These are phyloP conservation scores for Russula foetens DNA, from an alignment of 768 basidiomycete genomes.

Conservation along the genomic window DNA sequence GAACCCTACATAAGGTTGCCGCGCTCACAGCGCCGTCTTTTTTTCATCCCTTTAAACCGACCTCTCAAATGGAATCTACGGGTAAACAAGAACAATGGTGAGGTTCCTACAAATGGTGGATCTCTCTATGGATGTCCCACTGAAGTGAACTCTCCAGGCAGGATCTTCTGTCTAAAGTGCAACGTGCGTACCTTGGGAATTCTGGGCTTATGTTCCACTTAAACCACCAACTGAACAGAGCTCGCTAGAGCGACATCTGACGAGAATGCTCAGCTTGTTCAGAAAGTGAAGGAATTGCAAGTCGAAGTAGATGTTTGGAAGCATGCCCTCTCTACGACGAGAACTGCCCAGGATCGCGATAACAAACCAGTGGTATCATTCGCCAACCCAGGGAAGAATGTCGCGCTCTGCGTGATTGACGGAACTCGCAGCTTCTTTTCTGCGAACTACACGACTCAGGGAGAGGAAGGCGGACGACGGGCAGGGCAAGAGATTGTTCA, in stretches of 20 bases:
- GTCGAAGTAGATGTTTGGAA: conserved; percentile 19
- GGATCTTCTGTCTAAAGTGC: conserved; percentile 12
- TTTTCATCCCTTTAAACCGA: neutral
- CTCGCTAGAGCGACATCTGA: conserved; percentile 7
- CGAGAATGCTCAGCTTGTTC: conserved; percentile 11
- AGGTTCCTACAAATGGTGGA: neutral
- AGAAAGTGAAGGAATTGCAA: conserved; percentile 16
- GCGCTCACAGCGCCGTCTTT: neutral
- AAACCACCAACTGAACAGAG: conserved; percentile 12
- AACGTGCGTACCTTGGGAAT: neutral
- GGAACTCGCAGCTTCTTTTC: conserved; percentile 16
- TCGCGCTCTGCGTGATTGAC: conserved; percentile 16
- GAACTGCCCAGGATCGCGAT: neutral
- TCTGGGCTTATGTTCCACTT: neutral
- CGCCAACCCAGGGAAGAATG: neutral
- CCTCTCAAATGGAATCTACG: conserved; percentile 3
- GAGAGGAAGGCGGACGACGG: conserved; percentile 8
- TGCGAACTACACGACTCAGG: neutral
- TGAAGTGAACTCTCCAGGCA: conserved; percentile 1
- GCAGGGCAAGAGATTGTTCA: conserved; percentile 14
- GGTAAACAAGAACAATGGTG: conserved; percentile 16
- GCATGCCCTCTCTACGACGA: conserved; percentile 8
- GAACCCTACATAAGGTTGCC: conserved; percentile 1
- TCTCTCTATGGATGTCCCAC: neutral
- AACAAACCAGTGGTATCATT: neutral